These are phyloP conservation scores for Lipomyces anomalus DNA, from an alignment of 805 yeast species.

Conservation along the genomic window DNA sequence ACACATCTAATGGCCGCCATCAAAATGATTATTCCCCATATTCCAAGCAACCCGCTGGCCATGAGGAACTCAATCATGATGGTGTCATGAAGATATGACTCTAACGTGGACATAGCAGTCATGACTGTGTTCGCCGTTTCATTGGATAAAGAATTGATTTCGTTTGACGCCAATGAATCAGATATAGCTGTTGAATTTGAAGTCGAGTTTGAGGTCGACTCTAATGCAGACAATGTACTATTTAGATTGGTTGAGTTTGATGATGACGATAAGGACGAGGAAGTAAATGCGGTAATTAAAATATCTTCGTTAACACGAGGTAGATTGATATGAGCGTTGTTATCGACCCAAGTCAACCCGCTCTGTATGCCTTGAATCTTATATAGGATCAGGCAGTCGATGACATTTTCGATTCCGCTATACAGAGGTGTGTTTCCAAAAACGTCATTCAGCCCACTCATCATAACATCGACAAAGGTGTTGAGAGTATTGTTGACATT, in stretches of 20 bases:
- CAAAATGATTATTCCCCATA: slow-evolving; percentile 11
- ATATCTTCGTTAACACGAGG: slow-evolving; percentile 44
- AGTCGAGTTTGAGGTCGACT: slow-evolving; percentile 1
- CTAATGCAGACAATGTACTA: background rate
- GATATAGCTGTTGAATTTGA: background rate
- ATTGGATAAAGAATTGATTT: slow-evolving; percentile 1
- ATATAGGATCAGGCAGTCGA: slow-evolving; percentile 72
- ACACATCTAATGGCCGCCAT: slow-evolving; percentile 2
- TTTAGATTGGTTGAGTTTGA: background rate
- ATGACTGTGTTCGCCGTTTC: slow-evolving; percentile 6
- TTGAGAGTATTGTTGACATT: slow-evolving; percentile 57
- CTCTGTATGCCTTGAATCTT: slow-evolving; percentile 60
- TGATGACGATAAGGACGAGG: slow-evolving; percentile 24
- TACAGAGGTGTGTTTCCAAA: slow-evolving; percentile 67
- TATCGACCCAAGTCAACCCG: slow-evolving; percentile 75
- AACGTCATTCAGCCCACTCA: slow-evolving; percentile 48
- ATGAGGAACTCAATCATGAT: slow-evolving; percentile 10
- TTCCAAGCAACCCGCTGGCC: slow-evolving; percentile 12
- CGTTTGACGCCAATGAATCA: slow-evolving; percentile 2
- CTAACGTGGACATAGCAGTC: slow-evolving; percentile 11
- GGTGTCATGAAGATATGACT: slow-evolving; percentile 5
- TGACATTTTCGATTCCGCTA: slow-evolving; percentile 44
- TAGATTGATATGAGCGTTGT: slow-evolving; percentile 52
- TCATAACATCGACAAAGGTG: slow-evolving; percentile 53
- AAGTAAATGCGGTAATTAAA: background rate